These are phyloP conservation scores for Paradendryphiella salina DNA, from an alignment of 2,329 filamentous ascomycete species.

Conservation along the genomic window DNA sequence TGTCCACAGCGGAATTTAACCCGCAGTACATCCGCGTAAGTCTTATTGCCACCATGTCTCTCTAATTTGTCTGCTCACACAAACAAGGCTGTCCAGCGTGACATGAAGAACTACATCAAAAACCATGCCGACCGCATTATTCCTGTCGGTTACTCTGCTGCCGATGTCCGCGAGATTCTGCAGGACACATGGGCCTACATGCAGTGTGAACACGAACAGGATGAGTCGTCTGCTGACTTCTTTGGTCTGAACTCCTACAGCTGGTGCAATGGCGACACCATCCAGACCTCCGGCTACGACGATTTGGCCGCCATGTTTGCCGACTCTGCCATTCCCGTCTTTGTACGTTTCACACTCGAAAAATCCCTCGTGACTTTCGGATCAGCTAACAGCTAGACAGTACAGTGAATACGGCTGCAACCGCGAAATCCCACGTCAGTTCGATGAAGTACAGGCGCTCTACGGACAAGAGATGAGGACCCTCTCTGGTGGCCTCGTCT, in stretches of 20 bases:
- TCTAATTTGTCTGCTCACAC: background rate
- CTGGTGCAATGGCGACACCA: constrained; percentile 71
- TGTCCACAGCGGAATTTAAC: constrained; percentile 54
- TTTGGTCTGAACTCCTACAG: constrained; percentile 78
- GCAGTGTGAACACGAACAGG: constrained; percentile 62
- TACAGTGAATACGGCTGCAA: constrained; percentile 86
- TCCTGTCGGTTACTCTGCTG: constrained; percentile 70
- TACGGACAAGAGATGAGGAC: constrained; percentile 72
- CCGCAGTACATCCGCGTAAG: constrained; percentile 62
- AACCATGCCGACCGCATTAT: constrained; percentile 61
- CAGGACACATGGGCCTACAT: constrained; percentile 77
- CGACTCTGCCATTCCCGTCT: constrained; percentile 69
- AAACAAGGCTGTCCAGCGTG: constrained; percentile 62
- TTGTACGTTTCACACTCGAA: constrained; percentile 47
- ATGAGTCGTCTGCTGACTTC: constrained; percentile 69
- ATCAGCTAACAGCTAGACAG: constrained; percentile 5
- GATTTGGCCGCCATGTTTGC: constrained; percentile 67
- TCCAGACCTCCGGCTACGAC: constrained; percentile 63
- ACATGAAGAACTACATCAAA: constrained; percentile 69
- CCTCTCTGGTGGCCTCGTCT: constrained; percentile 77
- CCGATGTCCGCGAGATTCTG: constrained; percentile 73
- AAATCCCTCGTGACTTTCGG: background rate
- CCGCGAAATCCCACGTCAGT: constrained; percentile 63
- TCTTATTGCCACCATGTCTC: background rate
- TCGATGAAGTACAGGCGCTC: constrained; percentile 73